Conservation (phyloP, 2,329 filamentous ascomycete species). For the Sarocladium kiliense region DNA sequence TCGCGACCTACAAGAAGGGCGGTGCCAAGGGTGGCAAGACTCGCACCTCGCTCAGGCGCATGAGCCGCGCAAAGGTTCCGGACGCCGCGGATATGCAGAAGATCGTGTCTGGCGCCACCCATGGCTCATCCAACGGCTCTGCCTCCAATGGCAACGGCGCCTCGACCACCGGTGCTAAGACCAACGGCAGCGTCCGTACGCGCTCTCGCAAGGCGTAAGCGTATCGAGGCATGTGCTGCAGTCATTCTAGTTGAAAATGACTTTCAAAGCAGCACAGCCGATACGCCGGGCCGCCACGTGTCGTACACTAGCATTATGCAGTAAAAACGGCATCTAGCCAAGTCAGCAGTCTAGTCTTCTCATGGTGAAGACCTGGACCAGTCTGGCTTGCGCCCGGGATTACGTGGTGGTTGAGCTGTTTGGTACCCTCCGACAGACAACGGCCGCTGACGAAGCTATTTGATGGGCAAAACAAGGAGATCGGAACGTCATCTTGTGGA, state of each 20-base stretch:
- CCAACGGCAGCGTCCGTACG: conserved; percentile 52
- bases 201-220: conserved; percentile 63
- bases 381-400: not conserved
- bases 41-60: conserved; percentile 68
- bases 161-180: conserved; percentile 47
- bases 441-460: not conserved
- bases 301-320: not conserved
- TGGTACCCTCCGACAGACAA: not conserved
- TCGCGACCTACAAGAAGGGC: conserved; percentile 90
- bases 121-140: conserved; percentile 51
- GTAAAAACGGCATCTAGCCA: not conserved
- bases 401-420: not conserved
- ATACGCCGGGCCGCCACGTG: no score
- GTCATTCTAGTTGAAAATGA: not conserved
- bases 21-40: conserved; percentile 67
- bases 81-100: conserved; percentile 73
- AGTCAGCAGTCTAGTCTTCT: not conserved
- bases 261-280: no score
- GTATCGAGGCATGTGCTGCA: not conserved
- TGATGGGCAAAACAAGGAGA: not conserved
- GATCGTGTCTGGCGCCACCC: conserved; percentile 41
- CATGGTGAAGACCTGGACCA: not conserved
- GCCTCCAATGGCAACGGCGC: conserved; percentile 23
- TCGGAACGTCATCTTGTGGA: not conserved
- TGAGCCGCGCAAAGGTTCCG: conserved; percentile 64